These are phyloP conservation scores for Aspergillus uvarum DNA, from an alignment of 2,329 filamentous ascomycete genomes.

Conservation along the genomic window DNA sequence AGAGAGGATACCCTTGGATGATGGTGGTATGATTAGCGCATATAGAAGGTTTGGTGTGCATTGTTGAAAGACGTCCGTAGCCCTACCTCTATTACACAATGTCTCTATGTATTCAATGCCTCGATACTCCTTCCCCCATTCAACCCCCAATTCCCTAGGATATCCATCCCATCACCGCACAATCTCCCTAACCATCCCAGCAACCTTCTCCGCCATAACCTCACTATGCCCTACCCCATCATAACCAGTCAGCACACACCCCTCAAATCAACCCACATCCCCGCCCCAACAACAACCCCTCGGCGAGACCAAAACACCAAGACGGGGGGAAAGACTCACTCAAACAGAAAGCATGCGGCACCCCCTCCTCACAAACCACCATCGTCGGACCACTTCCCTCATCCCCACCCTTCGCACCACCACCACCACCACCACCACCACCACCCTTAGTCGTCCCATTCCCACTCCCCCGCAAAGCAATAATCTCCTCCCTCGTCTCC, in stretches of 20 bases:
- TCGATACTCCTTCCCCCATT: too few relatives aligned
- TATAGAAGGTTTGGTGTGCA: not conserved
- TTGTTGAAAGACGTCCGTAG: not conserved
- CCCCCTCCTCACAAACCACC: constrained; percentile 55
- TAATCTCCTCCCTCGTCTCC: constrained; percentile 56
- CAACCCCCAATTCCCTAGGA: too few relatives aligned
- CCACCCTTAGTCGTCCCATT: too few relatives aligned
- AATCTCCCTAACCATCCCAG: constrained; percentile 49
- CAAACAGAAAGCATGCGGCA: constrained; percentile 62
- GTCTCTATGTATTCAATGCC: too few relatives aligned
- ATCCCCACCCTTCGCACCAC: constrained; percentile 1
- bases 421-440: too few relatives aligned
- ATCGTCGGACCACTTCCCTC: constrained; percentile 48
- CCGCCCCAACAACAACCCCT: not conserved
- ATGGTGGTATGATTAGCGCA: not conserved
- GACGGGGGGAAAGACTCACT: constrained; percentile 36
- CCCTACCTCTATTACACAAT: not conserved
- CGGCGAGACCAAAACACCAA: too few relatives aligned
- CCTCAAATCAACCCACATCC: not conserved
- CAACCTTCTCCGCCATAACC: constrained; percentile 54
- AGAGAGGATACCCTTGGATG: not conserved
- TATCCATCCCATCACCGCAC: constrained; percentile 12
- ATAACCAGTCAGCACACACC: constrained; percentile 8
- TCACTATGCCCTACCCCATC: constrained; percentile 38
- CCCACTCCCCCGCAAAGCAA: constrained; percentile 42